Conservation (phyloP, 139 green algal species). For the Micractinium sp. region DNA sequence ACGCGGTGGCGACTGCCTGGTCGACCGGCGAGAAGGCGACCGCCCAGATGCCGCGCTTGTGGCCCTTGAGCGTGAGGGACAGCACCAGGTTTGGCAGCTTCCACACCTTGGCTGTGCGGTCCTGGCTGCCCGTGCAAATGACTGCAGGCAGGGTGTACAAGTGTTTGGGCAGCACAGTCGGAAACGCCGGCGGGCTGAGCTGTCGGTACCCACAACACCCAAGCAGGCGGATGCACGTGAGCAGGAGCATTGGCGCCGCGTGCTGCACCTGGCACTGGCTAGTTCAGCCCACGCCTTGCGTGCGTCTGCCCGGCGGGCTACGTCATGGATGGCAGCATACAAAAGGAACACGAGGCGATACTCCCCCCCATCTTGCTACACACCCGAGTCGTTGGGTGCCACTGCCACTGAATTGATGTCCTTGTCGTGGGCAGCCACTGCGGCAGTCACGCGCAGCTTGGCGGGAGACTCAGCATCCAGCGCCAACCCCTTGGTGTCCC, state of each 20-base stretch:
- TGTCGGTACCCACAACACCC: conserved; percentile 50
- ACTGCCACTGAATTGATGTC: conserved; percentile 95
- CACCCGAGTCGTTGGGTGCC: conserved; percentile 68
- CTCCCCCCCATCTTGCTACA: neutral
- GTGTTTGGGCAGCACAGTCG: neutral
- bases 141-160: conserved; percentile 39
- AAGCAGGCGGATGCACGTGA: too few species aligned
- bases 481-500: conserved; percentile 62
- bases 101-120: conserved; percentile 91
- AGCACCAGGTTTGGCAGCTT: conserved; percentile 79
- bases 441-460: conserved; percentile 65
- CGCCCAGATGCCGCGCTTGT: conserved; percentile 95
- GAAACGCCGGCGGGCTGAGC: too few species aligned
- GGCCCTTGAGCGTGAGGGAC: conserved; percentile 70
- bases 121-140: conserved; percentile 81
- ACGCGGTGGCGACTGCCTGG: conserved; percentile 60
- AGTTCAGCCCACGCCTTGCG: too few species aligned
- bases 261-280: too few species aligned
- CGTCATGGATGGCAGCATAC: neutral
- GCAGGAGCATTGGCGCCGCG: neutral
- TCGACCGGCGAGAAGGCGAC: conserved; percentile 93
- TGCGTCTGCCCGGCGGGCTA: neutral
- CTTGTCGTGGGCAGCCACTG: conserved; percentile 96
- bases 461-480: neutral
- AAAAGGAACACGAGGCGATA: neutral